phyloP scores from a whole-genome alignment of 306 rosid genomes.

The Vachellia collinsii region DNA sequence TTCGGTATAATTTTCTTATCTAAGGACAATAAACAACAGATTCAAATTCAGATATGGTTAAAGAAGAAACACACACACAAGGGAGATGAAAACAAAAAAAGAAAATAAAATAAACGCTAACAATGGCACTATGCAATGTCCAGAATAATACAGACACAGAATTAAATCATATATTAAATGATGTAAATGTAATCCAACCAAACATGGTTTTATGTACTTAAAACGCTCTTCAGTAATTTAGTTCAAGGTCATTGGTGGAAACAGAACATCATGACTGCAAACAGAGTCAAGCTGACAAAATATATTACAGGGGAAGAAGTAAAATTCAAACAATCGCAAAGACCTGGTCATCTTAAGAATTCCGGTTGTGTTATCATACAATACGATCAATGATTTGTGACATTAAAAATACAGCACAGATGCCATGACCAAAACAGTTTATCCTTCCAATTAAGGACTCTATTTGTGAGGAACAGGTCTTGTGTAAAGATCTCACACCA shows the following conservation, averaged over 20 bases:
- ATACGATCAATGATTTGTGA: not conserved
- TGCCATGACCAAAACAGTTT: not conserved
- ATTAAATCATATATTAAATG: conserved; percentile 8
- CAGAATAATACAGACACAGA: conserved; percentile 22
- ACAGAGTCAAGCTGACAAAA: not conserved
- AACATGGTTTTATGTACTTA: not conserved
- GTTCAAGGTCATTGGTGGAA: not conserved
- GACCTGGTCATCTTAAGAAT: conserved; percentile 1
- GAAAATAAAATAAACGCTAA: not conserved
- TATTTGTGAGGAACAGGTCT: not conserved
- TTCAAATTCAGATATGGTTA: conserved; percentile 26
- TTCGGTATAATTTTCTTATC: conserved; percentile 79
- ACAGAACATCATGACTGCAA: conserved; percentile 3
- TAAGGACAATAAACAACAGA: conserved; percentile 38
- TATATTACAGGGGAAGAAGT: conserved; percentile 16
- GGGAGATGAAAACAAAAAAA: conserved; percentile 18
- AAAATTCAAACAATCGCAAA: conserved; percentile 2
- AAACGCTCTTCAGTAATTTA: not conserved
- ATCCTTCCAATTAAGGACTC: not conserved
- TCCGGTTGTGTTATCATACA: not conserved
- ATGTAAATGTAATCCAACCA: not conserved
- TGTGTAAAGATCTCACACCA: not conserved
- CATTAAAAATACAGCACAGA: not conserved
- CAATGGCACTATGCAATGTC: not conserved
- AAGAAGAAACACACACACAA: not conserved